Conservation (phyloP, 345 rosid species). For the Excoecaria agallocha region DNA sequence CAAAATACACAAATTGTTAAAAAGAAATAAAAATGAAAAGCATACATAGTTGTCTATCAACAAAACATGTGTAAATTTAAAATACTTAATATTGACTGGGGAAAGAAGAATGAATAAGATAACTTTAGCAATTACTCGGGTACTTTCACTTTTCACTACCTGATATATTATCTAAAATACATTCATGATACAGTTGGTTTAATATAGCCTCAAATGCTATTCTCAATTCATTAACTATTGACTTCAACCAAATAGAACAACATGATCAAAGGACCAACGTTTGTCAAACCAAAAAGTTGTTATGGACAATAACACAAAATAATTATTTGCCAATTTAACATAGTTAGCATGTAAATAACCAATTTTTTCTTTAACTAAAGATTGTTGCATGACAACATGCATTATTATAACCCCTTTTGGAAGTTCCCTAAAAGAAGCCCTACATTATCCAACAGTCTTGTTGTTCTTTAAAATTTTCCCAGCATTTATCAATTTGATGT, state of each 20-base stretch:
- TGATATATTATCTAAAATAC: too few relatives aligned
- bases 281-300: background rate
- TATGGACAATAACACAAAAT: background rate
- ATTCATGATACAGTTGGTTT: background rate
- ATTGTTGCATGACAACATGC: constrained; percentile 93
- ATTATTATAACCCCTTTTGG: constrained; percentile 69
- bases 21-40: too few relatives aligned
- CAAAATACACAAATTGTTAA: too few relatives aligned
- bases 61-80: too few relatives aligned
- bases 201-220: background rate
- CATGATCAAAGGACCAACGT: background rate
- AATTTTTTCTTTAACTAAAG: constrained; percentile 67
- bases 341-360: constrained; percentile 32
- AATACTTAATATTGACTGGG: too few relatives aligned
- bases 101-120: too few relatives aligned
- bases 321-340: background rate
- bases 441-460: constrained; percentile 87
- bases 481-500: constrained; percentile 83
- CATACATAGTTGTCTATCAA: too few relatives aligned
- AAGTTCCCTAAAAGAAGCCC: constrained; percentile 71
- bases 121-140: too few relatives aligned
- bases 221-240: background rate
- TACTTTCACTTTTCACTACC: too few relatives aligned
- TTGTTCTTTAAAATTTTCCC: constrained; percentile 83
- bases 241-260: background rate